Evolutionary conservation across 805 yeast species (phyloP), one percentile per base, ranked within the genome.

Genomic region (Candida alai): DNA sequence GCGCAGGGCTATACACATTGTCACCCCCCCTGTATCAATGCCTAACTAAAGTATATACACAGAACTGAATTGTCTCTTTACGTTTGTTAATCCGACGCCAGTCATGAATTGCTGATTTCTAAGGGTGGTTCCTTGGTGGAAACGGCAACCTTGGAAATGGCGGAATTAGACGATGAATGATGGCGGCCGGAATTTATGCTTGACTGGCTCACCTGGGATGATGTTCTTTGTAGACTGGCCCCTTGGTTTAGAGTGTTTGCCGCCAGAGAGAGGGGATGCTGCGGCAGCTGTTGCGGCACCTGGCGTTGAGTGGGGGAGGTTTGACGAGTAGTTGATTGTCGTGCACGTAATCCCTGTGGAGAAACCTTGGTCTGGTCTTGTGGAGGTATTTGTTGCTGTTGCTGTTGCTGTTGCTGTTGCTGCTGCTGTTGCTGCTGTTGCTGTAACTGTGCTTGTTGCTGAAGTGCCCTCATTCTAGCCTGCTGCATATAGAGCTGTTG

Each of bases 401-500:
- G 43, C 18, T 29, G 44, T 19, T 19, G 34, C 20, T 29, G 42
- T 28, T 19, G 38, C 23, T 34, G 41, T 28, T 34, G 40, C 20
- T 34, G 38, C 23, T 26, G 39, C 16, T 6, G 29, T 21, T 30
- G 44, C 12, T 32, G 32, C 14, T 33, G 44, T 25, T 41, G 35
- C 22, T 39, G 32, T 12, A 54, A 45, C 19, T 39, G 46, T 38
- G 62, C 70, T 27, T 63, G 69, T 39, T 62, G 66, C 32, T 65
- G 68, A 31, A 65, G 43, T 4, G 68, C 69, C 35, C 71, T 49
- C 54, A 62, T 54, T 41, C 65, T 57, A 3, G 70, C 72, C 64
- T 59, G 80, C 58, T 76, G 88, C 16, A 65, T 51, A 41, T 53
- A 54, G 15, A 53, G 48, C 39, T 62, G 69, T 59, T 80, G 78